Percentiles rank a stretch among this genome's conserved stretches.
These are phyloP conservation scores for Hemisphaericaspora nanyangensis DNA, from an alignment of 805 yeast genomes.

Conservation along the genomic window DNA sequence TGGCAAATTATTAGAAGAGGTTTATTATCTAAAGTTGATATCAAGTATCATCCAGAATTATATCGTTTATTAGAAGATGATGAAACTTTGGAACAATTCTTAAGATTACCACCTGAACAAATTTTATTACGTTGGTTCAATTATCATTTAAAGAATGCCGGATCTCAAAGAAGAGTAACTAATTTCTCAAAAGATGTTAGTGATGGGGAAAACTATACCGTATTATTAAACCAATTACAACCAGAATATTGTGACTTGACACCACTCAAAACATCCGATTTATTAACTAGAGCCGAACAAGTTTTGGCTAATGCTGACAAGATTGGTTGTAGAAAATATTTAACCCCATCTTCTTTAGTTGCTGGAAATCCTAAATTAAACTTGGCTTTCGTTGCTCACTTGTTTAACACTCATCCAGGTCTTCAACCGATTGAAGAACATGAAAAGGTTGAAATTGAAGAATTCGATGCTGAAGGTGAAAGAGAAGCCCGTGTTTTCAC, in stretches of 20 bases:
- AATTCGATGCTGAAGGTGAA: slow-evolving; percentile 98
- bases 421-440: slow-evolving; percentile 90
- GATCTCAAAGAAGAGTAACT: slow-evolving; percentile 77
- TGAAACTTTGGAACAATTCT: slow-evolving; percentile 94
- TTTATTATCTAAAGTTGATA: slow-evolving; percentile 88
- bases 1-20: slow-evolving; percentile 99
- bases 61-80: slow-evolving; percentile 93
- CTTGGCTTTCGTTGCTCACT: slow-evolving; percentile 94
- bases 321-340: slow-evolving; percentile 87
- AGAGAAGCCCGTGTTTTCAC: slow-evolving; percentile 99
- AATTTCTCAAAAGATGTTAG: slow-evolving; percentile 86
- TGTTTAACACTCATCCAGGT: slow-evolving; percentile 96
- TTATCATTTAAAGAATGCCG: slow-evolving; percentile 90
- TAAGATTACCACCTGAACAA: slow-evolving; percentile 96
- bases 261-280: slow-evolving; percentile 76
- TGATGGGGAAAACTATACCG: slow-evolving; percentile 95
- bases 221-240: slow-evolving; percentile 81
- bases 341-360: slow-evolving; percentile 89
- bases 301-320: slow-evolving; percentile 83
- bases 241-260: slow-evolving; percentile 77
- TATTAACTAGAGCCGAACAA: slow-evolving; percentile 81
- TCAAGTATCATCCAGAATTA: slow-evolving; percentile 92
- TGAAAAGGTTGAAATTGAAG: slow-evolving; percentile 93
- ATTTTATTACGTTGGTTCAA: slow-evolving; percentile 96
- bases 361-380: slow-evolving; percentile 96